Base-by-base conservation (phyloP, 2,329 filamentous ascomycete genomes). In the Trichoderma endophyticum region DNA sequence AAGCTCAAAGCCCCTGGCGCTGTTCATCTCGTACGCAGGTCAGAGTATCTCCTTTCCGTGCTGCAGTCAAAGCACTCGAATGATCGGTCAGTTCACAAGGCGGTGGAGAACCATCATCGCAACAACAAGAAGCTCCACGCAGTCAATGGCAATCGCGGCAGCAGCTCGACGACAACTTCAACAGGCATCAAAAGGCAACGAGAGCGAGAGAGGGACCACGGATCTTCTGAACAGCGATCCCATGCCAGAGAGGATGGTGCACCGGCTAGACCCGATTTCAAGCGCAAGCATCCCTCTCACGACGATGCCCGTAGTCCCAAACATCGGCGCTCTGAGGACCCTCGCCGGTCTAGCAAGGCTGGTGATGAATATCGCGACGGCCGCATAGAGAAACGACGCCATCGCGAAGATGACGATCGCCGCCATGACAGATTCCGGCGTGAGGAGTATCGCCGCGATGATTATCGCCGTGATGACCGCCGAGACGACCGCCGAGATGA, bases 11-110 rank as follows among this genome's bases (percentile, higher is more conserved):
- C 95, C 3, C 96, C 96, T 4, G 96, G 96, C n/a, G 95, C 96
- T 26, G 96, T 99, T 32, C 96, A 99, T 80, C 90, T 99, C 59
- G 95, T 98, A 69, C 93, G 96, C 62, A 92, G 96, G 72, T 93
- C 95, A 11, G 96, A 98, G 78, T 99, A 99, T 79, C 88, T 99
- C 15, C 87, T 99, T 54, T 97, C 94, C n/a, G 94, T 99, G 1
- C 85, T 99, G 73, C 94, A 95, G 79, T 93, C 89, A 14, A 90
- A 97, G 78, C 94, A 97, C 81, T 92, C 90, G 2, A 90, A 90
- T 73, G 93, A 97, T 78, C 87, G 88, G 34, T 89, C 89, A 24
- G 92, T 92, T 4, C 94, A 93, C 80, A 91, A 91, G 78, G 90
- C 92, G 1, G 90, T 97, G 32, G 95, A 97, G 77, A 97, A 97